Evolutionary conservation across 306 rosid species (phyloP).

Genomic region (Rosa rugosa): DNA sequence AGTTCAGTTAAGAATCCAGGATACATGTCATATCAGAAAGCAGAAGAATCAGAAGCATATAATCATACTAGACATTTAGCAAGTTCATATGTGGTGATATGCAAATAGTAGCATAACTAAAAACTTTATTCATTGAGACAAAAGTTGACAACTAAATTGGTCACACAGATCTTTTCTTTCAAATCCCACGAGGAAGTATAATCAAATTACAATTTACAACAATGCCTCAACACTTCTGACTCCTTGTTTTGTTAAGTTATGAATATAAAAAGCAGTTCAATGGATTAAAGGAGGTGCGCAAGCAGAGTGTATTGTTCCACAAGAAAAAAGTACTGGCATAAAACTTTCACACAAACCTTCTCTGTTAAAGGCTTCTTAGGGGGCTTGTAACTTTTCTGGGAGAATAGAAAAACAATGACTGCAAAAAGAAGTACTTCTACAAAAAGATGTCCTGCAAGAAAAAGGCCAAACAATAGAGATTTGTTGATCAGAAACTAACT

Average conservation of each 20-base stretch:
- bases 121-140: neutral
- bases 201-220: neutral
- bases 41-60: neutral
- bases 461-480: conserved; percentile 6
- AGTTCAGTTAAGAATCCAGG: conserved; percentile 12
- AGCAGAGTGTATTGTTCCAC: neutral
- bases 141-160: neutral
- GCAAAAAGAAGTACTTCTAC: conserved; percentile 76
- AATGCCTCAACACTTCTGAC: neutral
- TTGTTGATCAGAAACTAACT: conserved; percentile 10
- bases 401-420: conserved; percentile 80
- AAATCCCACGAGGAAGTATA: neutral
- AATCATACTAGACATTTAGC: neutral
- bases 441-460: conserved; percentile 74
- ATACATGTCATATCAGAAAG: neutral
- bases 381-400: conserved; percentile 96
- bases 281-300: neutral
- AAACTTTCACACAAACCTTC: conserved; percentile 53
- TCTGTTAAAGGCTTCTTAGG: conserved; percentile 82
- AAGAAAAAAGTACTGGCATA: neutral
- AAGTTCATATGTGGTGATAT: neutral
- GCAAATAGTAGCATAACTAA: neutral
- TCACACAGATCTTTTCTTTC: neutral
- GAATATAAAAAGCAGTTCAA: neutral
- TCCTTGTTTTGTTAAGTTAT: neutral